Evolutionary conservation across 208 protist genomes (phyloP).

Genomic region (Plasmodiophora brassicae): DNA sequence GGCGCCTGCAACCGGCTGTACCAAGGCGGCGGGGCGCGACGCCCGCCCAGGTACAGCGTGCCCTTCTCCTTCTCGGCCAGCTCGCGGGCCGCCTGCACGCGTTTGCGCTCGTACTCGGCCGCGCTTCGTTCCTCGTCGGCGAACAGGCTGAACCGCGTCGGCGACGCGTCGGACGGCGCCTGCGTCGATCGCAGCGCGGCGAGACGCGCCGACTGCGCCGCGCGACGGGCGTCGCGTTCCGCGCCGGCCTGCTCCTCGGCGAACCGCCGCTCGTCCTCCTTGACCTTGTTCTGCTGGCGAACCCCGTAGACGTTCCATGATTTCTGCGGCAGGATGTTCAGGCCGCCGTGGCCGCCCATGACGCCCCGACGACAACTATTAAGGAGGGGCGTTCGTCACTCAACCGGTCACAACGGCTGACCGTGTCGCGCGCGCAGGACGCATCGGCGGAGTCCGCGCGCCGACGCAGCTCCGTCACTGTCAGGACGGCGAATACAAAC

Average conservation of each 20-base stretch:
- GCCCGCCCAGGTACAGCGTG: background rate
- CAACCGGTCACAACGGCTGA: no score
- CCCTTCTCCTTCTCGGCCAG: background rate
- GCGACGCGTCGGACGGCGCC: background rate
- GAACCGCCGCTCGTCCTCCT: conserved; percentile 12
- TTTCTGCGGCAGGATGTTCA: conserved; percentile 43
- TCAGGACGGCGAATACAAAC: no score
- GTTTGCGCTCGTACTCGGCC: background rate
- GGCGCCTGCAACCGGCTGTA: background rate
- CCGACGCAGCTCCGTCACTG: no score
- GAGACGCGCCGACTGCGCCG: background rate
- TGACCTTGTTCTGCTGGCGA: conserved; percentile 1
- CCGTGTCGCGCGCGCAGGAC: no score
- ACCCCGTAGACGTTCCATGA: conserved; percentile 35
- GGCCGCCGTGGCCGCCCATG: conserved; percentile 44
- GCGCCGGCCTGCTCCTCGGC: background rate
- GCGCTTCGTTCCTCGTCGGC: background rate
- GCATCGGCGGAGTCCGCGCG: no score
- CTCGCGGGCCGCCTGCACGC: background rate
- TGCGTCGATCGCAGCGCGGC: background rate
- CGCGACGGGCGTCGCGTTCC: background rate
- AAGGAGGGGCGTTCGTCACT: no score
- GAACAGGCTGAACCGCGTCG: conserved; percentile 1
- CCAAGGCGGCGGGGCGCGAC: background rate
- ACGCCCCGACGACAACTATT: no score